phyloP scores from a whole-genome alignment of 805 yeast species.

The Kregervanrija delftensis region DNA sequence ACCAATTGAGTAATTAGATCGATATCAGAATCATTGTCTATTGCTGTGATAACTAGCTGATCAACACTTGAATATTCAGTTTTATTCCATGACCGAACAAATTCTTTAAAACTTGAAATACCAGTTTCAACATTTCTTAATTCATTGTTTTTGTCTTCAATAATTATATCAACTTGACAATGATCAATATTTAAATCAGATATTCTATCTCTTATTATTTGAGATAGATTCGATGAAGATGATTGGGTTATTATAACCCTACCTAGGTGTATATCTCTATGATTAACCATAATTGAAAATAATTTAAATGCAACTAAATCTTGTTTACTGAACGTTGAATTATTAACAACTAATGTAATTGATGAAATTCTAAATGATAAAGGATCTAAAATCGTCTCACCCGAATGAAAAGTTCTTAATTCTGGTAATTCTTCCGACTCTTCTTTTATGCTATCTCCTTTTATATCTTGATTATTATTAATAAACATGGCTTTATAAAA shows the following conservation, averaged over 20 bases:
- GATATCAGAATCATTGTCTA: constrained; percentile 4
- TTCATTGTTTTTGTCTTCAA: constrained; percentile 1
- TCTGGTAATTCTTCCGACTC: background rate
- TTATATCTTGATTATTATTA: constrained; percentile 20
- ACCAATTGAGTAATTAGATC: constrained; percentile 15
- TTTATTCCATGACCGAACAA: constrained; percentile 2
- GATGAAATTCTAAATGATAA: constrained; percentile 21
- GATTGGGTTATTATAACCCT: constrained; percentile 2
- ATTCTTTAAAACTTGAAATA: constrained; percentile 4
- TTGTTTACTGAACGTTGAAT: constrained; percentile 9
- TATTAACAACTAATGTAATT: constrained; percentile 17
- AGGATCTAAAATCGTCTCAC: constrained; percentile 23
- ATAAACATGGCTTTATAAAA: constrained; percentile 20
- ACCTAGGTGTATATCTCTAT: constrained; percentile 10
- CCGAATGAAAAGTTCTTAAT: constrained; percentile 11
- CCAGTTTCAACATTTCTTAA: background rate
- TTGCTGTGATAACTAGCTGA: constrained; percentile 17
- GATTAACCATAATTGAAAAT: constrained; percentile 18
- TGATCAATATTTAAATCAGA: background rate
- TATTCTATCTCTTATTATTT: background rate
- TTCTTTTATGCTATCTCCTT: background rate
- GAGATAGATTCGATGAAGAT: no score
- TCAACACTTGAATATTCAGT: constrained; percentile 8
- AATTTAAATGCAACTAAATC: constrained; percentile 21
- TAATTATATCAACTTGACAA: background rate